Conservation (phyloP, 2,329 filamentous ascomycete species). For the Lachnellula hyalina region DNA sequence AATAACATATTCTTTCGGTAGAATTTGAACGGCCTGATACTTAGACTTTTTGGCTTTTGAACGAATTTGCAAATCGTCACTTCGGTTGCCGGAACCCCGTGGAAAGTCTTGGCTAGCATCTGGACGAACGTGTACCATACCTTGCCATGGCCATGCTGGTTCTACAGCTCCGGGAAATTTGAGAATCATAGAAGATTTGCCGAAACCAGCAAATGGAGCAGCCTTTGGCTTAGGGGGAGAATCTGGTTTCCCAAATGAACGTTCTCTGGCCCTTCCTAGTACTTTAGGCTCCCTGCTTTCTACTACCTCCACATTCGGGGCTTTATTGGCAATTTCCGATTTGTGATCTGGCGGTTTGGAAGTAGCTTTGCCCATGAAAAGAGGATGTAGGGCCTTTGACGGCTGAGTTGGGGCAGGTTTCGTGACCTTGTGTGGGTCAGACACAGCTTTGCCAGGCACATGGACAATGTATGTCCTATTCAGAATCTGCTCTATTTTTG, state of each 20-base stretch:
- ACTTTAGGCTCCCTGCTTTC: not conserved
- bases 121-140: slow-evolving; percentile 59
- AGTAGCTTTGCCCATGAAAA: slow-evolving; percentile 56
- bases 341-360: slow-evolving; percentile 7
- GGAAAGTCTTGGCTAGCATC: not conserved
- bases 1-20: slow-evolving; percentile 25
- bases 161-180: slow-evolving; percentile 63
- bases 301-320: not conserved
- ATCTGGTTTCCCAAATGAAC: slow-evolving; percentile 3
- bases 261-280: not conserved
- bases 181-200: slow-evolving; percentile 28
- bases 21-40: slow-evolving; percentile 23
- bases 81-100: not conserved
- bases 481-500: slow-evolving; percentile 60
- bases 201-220: slow-evolving; percentile 20
- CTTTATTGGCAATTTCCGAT: not conserved
- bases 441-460: not conserved
- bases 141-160: slow-evolving; percentile 67
- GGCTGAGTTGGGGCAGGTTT: slow-evolving; percentile 19
- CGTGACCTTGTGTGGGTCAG: slow-evolving; percentile 20
- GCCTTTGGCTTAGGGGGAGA: slow-evolving; percentile 32
- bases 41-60: slow-evolving; percentile 25
- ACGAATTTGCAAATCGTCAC: not conserved
- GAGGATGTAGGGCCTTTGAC: slow-evolving; percentile 57
- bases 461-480: slow-evolving; percentile 4